These are phyloP conservation scores for Penicillium sp. DNA, from an alignment of 2,329 filamentous ascomycete genomes.

Conservation along the genomic window DNA sequence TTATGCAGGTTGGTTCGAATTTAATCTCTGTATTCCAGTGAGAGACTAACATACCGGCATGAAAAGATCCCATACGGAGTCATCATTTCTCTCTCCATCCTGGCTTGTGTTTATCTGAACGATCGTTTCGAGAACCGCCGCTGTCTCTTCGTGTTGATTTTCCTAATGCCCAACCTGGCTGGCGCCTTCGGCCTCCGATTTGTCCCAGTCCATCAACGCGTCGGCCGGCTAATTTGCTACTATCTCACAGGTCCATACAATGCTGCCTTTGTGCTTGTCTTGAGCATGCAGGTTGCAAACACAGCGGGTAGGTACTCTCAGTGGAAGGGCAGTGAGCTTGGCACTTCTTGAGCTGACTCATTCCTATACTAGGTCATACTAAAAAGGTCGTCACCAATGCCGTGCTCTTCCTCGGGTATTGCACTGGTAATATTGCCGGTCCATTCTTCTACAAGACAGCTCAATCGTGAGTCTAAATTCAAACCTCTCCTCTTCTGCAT, in stretches of 20 bases:
- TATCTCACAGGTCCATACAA: slow-evolving; percentile 56
- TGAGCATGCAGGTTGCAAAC: slow-evolving; percentile 47
- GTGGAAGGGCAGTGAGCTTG: not conserved
- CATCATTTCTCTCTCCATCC: slow-evolving; percentile 51
- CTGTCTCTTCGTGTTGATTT: slow-evolving; percentile 54
- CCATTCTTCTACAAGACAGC: slow-evolving; percentile 61
- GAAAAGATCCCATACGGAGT: slow-evolving; percentile 52
- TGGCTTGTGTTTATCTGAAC: slow-evolving; percentile 50
- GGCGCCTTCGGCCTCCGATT: slow-evolving; percentile 59
- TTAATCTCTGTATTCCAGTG: fast-evolving
- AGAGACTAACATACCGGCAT: too few relatives aligned
- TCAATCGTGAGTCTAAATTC: slow-evolving; percentile 45
- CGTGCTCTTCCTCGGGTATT: slow-evolving; percentile 59
- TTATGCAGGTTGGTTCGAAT: slow-evolving; percentile 48
- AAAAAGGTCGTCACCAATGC: slow-evolving; percentile 65
- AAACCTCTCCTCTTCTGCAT: not conserved
- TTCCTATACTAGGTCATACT: slow-evolving; percentile 50
- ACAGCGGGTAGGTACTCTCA: slow-evolving; percentile 38
- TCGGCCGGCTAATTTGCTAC: slow-evolving; percentile 59
- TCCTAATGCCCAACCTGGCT: slow-evolving; percentile 58
- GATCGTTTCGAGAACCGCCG: slow-evolving; percentile 49
- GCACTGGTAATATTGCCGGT: slow-evolving; percentile 59
- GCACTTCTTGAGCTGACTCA: slow-evolving; percentile 2
- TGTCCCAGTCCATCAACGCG: slow-evolving; percentile 49
- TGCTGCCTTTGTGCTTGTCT: slow-evolving; percentile 52